Evolutionary conservation across 2,329 filamentous ascomycete genomes (phyloP), one percentile per base, ranked within the genome.

Genomic region (Coniochaeta sp.): DNA sequence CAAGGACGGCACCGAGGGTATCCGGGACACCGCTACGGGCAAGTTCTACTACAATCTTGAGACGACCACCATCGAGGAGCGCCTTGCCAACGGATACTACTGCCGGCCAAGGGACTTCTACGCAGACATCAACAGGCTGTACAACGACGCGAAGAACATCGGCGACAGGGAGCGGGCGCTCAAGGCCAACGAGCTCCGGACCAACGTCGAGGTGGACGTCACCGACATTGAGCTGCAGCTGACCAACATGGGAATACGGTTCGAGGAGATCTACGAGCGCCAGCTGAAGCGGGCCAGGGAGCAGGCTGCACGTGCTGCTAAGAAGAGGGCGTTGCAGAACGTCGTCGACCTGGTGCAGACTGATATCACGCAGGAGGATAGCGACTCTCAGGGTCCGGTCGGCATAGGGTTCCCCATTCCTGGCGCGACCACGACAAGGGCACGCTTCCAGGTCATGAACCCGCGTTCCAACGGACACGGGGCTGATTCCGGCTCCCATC

Each of bases 31-130:
- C 5, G 78, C 79, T 2, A 89, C 83, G 1, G 83, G 83, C 52
- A 96, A 94, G 66, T 94, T 91, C 67, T 97, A 86, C 67, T 97
- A 96, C 74, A 99, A 99, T 59, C 75, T 99, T 45, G 91, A 97
- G 63, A 88, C 92, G 10, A 86, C 86, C 3, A 92, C 87, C 1
- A 96, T 99, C 50, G 94, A 99, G 71, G 91, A 96, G 65, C 85
- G 94, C n/a, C 75, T 99, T 30, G 95, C 91, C 4, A 97, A 99
- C 65, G 94, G 94, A 5, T 99, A 90, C 69, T 99, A 99, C 69
- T 89, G 91, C 60, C 83, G 91, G 10, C 89, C 91, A 0, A 86
- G 86, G 60, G 92, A 96, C 65, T 99, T 96, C 64, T 71, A 95
- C 49, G 84, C 85, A 33, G 94, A 99, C 65, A 89, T 97, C 61